These are phyloP conservation scores for Phytophthora nicotianae DNA, from an alignment of 352 stramenopile species.

Conservation along the genomic window DNA sequence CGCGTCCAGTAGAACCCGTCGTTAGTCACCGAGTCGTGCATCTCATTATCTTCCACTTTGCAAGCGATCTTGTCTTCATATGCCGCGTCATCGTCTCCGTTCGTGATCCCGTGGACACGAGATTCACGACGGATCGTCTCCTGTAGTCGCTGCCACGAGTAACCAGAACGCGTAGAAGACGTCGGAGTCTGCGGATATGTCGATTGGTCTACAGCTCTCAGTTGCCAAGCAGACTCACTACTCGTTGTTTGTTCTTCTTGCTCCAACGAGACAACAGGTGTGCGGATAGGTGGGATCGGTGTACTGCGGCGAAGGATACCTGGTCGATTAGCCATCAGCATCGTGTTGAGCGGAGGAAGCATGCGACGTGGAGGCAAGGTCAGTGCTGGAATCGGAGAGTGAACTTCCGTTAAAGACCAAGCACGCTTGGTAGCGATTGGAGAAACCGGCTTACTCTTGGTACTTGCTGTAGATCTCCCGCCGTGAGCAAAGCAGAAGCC, in stretches of 20 bases:
- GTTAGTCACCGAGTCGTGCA: conserved; percentile 2
- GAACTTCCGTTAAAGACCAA: conserved; percentile 17
- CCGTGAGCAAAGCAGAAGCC: conserved; percentile 87
- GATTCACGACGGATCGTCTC: conserved; percentile 77
- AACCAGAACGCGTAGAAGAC: conserved; percentile 43
- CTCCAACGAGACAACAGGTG: conserved; percentile 16
- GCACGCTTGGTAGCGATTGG: conserved; percentile 12
- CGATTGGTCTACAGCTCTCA: neutral
- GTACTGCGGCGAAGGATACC: conserved; percentile 23
- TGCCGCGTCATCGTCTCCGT: conserved; percentile 45
- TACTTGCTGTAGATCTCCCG: conserved; percentile 37
- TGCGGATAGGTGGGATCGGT: conserved; percentile 40
- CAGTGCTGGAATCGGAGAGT: conserved; percentile 35
- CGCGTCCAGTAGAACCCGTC: conserved; percentile 27
- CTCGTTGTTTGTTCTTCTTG: conserved; percentile 2
- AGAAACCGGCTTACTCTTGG: conserved; percentile 23
- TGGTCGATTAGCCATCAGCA: conserved; percentile 36
- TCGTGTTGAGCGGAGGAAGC: conserved; percentile 37
- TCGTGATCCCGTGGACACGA: conserved; percentile 56
- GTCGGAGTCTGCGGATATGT: conserved; percentile 10
- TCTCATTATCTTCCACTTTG: conserved; percentile 24
- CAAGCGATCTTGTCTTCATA: conserved; percentile 31
- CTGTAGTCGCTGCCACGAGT: conserved; percentile 80
- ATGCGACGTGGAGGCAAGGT: conserved; percentile 30
- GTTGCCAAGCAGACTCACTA: conserved; percentile 2